Percentiles rank a stretch among this genome's conserved stretches.
These are phyloP conservation scores for Amauroascus verrucosus DNA, from an alignment of 2,329 filamentous ascomycete species.

Conservation along the genomic window DNA sequence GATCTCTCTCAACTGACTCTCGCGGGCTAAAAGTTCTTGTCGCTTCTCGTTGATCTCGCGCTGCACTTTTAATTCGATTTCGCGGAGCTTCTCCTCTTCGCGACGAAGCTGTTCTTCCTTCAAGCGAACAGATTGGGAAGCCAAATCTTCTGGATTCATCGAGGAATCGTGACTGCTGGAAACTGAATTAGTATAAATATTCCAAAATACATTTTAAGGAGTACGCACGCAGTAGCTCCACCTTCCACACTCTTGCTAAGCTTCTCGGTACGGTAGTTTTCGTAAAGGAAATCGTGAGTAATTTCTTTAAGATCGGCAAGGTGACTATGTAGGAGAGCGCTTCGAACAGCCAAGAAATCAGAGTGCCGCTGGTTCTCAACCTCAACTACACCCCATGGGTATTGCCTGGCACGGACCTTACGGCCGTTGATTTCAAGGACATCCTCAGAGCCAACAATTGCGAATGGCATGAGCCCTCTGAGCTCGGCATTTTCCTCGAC, in stretches of 20 bases:
- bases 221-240: conserved; percentile 71
- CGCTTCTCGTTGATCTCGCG: conserved; percentile 99
- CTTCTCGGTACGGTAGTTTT: conserved; percentile 99
- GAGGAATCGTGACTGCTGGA: conserved; percentile 16
- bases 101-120: conserved; percentile 99
- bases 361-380: conserved; percentile 98
- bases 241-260: conserved; percentile 98
- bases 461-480: conserved; percentile 94
- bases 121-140: conserved; percentile 91
- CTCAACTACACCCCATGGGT: conserved; percentile 98
- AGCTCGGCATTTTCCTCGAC: conserved; percentile 98
- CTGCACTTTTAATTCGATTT: conserved; percentile 99
- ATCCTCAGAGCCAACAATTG: conserved; percentile 96
- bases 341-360: conserved; percentile 94
- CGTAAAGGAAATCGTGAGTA: conserved; percentile 98
- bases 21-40: conserved; percentile 91
- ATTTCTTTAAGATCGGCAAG: conserved; percentile 98
- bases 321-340: conserved; percentile 93
- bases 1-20: conserved; percentile 97
- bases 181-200: conserved; percentile 6
- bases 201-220: background rate
- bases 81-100: conserved; percentile 98
- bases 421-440: conserved; percentile 87
- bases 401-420: conserved; percentile 87
- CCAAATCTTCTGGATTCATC: conserved; percentile 69